Percentiles rank a stretch among this genome's conserved stretches.
Evolutionary conservation across 176 grass and related monocot genomes (phyloP).

Genomic region (Ananas comosus): DNA sequence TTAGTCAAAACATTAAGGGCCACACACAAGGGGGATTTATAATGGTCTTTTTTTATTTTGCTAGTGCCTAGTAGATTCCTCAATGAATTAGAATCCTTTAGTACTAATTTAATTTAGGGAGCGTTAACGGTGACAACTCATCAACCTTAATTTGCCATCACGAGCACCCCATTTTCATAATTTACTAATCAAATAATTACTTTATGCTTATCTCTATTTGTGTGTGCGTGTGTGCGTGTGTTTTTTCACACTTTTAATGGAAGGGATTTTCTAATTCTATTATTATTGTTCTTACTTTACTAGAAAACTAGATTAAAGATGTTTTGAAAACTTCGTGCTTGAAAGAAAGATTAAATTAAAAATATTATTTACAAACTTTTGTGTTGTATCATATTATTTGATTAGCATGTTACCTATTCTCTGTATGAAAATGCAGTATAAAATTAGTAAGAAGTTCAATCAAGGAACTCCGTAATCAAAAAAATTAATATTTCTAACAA

Average conservation of each 20-base stretch:
- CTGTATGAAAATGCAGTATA: too few species aligned
- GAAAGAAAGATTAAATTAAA: not conserved
- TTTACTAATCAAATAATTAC: not conserved
- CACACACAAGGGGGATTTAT: not conserved
- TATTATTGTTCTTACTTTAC: not conserved
- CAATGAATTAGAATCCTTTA: too few species aligned
- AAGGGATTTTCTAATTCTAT: not conserved
- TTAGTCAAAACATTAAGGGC: not conserved
- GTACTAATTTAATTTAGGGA: too few species aligned
- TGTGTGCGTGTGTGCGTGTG: not conserved
- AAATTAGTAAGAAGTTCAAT: too few species aligned
- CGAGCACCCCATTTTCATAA: not conserved
- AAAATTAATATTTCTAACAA: too few species aligned
- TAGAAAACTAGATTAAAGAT: not conserved
- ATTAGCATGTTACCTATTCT: not conserved
- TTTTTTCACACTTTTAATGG: not conserved
- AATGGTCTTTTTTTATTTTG: not conserved
- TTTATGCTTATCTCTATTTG: not conserved
- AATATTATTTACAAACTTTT: not conserved
- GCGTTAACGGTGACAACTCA: too few species aligned
- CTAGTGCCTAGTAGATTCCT: too few species aligned
- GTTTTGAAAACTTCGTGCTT: not conserved
- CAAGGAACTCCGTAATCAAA: too few species aligned
- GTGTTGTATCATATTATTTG: not conserved
- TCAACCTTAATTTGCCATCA: too few species aligned